Percentiles rank a stretch among this genome's conserved stretches.
These are phyloP conservation scores for Meripilus lineatus DNA, from an alignment of 1,284 basidiomycete species.

Conservation along the genomic window DNA sequence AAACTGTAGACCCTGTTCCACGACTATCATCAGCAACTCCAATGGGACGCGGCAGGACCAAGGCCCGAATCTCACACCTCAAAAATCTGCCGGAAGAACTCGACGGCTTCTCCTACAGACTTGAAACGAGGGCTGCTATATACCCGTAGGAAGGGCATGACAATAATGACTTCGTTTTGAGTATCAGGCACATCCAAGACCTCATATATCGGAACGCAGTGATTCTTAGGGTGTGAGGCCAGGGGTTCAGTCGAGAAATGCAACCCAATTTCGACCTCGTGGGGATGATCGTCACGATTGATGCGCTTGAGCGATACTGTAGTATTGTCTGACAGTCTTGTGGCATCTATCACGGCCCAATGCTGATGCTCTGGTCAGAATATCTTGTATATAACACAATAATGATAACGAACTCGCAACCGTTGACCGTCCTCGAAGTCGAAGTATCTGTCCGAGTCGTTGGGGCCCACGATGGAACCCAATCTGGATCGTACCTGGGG, in stretches of 20 bases:
- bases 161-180: conserved; percentile 13
- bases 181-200: conserved; percentile 16
- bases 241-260: conserved; percentile 10
- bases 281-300: too few species aligned
- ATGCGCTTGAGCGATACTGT: conserved; percentile 21
- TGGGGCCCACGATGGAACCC: too few species aligned
- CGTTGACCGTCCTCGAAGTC: too few species aligned
- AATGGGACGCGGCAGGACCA: not conserved
- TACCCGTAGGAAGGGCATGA: conserved; percentile 22
- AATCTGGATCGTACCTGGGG: too few species aligned
- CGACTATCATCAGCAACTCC: not conserved
- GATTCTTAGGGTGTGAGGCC: conserved; percentile 19
- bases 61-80: conserved; percentile 18
- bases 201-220: conserved; percentile 23
- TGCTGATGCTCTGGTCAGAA: too few species aligned
- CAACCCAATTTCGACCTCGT: too few species aligned
- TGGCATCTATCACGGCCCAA: conserved; percentile 27
- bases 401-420: too few species aligned
- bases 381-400: too few species aligned
- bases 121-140: conserved; percentile 18
- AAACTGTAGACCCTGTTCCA: conserved; percentile 12
- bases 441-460: too few species aligned
- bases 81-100: conserved; percentile 22
- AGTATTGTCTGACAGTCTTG: conserved; percentile 18
- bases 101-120: conserved; percentile 22